phyloP scores from a whole-genome alignment of 2,329 filamentous ascomycete genomes.

The Aciculosporium take region DNA sequence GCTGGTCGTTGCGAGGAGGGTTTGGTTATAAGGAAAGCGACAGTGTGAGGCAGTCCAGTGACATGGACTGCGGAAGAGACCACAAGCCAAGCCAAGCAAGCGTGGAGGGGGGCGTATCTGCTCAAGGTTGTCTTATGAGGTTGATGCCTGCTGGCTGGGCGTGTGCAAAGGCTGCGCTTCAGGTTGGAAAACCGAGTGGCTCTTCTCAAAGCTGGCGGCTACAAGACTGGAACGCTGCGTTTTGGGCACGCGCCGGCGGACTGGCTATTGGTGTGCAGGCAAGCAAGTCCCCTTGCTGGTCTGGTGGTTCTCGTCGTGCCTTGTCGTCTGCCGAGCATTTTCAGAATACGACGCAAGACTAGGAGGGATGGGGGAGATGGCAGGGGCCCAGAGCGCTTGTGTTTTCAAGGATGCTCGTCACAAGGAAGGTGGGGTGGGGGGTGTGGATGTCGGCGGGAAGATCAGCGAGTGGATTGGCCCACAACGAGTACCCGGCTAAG shows the following conservation, averaged over 20 bases:
- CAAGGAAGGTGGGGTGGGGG: background rate
- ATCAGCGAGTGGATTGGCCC: no score
- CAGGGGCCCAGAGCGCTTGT: background rate
- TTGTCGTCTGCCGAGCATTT: background rate
- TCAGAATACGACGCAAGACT: background rate
- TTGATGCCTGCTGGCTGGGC: slow-evolving; percentile 4
- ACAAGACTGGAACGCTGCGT: no score
- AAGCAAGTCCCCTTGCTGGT: slow-evolving; percentile 3
- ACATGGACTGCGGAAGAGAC: slow-evolving; percentile 3
- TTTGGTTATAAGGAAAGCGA: slow-evolving; percentile 7
- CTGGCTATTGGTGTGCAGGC: slow-evolving; percentile 10
- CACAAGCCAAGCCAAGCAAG: background rate
- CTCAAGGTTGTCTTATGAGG: slow-evolving; percentile 5
- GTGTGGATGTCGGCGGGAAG: background rate
- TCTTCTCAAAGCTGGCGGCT: slow-evolving; percentile 12
- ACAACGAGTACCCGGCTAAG: no score
- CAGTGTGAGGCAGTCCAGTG: slow-evolving; percentile 6
- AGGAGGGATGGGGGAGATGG: background rate
- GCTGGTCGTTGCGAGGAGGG: slow-evolving; percentile 4
- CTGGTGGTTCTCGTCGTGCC: background rate
- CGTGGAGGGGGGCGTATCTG: slow-evolving; percentile 3
- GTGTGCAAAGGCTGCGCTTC: background rate
- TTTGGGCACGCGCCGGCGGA: slow-evolving; percentile 13
- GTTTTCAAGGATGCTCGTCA: no score
- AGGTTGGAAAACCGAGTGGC: slow-evolving; percentile 5